A percentile compares a stretch with the other conserved stretches of the same genome.
Evolutionary conservation across 2,329 filamentous ascomycete species (phyloP).

Genomic region (Aspergillus chevalieri): DNA sequence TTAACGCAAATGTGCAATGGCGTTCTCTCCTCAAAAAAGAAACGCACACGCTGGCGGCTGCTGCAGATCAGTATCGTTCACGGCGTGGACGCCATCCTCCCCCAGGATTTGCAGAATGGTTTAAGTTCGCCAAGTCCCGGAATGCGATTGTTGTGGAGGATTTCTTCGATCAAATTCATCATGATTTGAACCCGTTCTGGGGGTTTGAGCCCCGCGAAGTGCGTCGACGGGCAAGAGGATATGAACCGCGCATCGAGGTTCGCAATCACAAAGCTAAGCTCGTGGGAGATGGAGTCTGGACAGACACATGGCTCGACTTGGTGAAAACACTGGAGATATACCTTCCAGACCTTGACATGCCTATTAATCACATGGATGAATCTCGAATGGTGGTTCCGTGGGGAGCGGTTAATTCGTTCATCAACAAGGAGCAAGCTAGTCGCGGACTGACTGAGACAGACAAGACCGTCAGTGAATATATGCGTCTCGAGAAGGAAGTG

Average conservation of each 20-base stretch:
- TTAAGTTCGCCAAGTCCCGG: conserved; percentile 37
- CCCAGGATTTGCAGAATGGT: conserved; percentile 43
- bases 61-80: conserved; percentile 38
- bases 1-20: conserved; percentile 11
- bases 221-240: conserved; percentile 12
- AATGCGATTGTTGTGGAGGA: conserved; percentile 44
- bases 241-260: conserved; percentile 33
- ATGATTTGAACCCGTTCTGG: conserved; percentile 47
- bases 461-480: conserved; percentile 7
- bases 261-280: conserved; percentile 33
- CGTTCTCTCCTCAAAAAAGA: conserved; percentile 19
- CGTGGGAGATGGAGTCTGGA: conserved; percentile 28
- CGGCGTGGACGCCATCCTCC: conserved; percentile 33
- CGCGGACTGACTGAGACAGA: conserved; percentile 1
- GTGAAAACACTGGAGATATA: conserved; percentile 29
- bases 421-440: conserved; percentile 25
- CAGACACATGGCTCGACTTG: conserved; percentile 39
- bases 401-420: conserved; percentile 39
- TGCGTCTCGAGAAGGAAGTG: conserved; percentile 2
- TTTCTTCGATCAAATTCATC: conserved; percentile 44
- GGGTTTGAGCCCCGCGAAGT: conserved; percentile 37
- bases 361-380: conserved; percentile 47
- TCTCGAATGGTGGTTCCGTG: conserved; percentile 43
- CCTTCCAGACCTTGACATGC: conserved; percentile 43
- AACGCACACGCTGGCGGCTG: conserved; percentile 29